Conservation (phyloP, 805 yeast genomes). For the Hanseniaspora thailandica region DNA sequence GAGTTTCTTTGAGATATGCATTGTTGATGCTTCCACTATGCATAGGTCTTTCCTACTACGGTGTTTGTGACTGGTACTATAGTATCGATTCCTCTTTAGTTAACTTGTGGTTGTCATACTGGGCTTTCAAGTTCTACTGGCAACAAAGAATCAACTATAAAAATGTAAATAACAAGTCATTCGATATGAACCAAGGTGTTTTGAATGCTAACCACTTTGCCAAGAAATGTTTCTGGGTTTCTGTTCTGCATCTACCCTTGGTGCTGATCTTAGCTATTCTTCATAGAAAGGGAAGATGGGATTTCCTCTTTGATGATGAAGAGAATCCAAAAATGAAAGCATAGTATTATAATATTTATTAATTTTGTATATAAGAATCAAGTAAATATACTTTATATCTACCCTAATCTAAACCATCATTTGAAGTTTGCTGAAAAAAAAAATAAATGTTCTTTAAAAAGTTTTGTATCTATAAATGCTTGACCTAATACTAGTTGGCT, state of each 20-base stretch:
- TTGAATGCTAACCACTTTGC: conserved; percentile 58
- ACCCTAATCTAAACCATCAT: not conserved
- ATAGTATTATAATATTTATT: not conserved
- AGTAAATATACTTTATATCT: not conserved
- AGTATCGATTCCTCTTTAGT: conserved; percentile 68
- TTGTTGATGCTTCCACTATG: conserved; percentile 91
- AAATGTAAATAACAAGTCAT: conserved; percentile 28
- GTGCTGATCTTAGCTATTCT: conserved; percentile 82
- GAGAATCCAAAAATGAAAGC: conserved; percentile 18
- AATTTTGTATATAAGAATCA: not conserved
- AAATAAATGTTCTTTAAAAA: not conserved
- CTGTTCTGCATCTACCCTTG: conserved; percentile 88
- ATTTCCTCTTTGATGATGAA: conserved; percentile 39
- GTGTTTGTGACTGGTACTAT: conserved; percentile 72
- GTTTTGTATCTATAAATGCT: not conserved
- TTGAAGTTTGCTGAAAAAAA: not conserved
- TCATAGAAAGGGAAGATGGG: conserved; percentile 94
- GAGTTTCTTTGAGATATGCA: conserved; percentile 85
- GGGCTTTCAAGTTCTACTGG: conserved; percentile 73
- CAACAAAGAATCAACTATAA: conserved; percentile 58
- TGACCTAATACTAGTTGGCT: not conserved
- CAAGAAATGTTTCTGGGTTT: conserved; percentile 79
- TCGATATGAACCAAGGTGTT: conserved; percentile 40
- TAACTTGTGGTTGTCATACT: conserved; percentile 74
- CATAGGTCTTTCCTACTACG: conserved; percentile 63